A percentile compares a stretch with the other conserved stretches of the same genome.
Evolutionary conservation across 805 yeast genomes (phyloP).

Genomic region (Wickerhamiella qilinensis): DNA sequence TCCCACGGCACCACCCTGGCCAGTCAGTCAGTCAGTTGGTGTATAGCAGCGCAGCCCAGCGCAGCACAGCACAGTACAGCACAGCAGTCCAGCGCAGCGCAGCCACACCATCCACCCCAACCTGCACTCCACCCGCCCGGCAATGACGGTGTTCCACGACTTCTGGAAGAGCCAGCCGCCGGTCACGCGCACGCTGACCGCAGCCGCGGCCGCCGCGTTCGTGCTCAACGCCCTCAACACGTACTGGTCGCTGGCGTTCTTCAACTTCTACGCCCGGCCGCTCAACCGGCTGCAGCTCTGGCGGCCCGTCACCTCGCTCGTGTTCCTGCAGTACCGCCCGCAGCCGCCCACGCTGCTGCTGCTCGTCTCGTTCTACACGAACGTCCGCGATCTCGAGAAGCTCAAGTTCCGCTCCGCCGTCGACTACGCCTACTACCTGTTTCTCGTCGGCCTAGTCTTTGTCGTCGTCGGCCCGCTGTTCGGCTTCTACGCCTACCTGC

Average conservation of each 20-base stretch:
- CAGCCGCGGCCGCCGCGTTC: conserved; percentile 1
- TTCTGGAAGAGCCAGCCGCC: conserved; percentile 10
- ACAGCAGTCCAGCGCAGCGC: too few relatives aligned
- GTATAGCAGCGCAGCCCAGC: too few relatives aligned
- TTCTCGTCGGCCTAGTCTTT: conserved; percentile 11
- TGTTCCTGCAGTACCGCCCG: conserved; percentile 4
- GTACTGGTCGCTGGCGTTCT: too few relatives aligned
- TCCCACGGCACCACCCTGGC: too few relatives aligned
- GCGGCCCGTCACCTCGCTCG: conserved; percentile 9
- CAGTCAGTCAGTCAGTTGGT: too few relatives aligned
- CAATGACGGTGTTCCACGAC: not conserved
- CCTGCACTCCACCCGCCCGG: too few relatives aligned
- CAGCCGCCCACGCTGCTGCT: conserved; percentile 5
- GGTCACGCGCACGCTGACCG: conserved; percentile 8
- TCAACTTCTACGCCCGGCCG: conserved; percentile 8
- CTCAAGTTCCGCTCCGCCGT: conserved; percentile 3
- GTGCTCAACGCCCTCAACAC: conserved; percentile 1
- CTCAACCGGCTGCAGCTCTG: conserved; percentile 8
- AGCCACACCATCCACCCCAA: too few relatives aligned
- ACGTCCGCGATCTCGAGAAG: conserved; percentile 6
- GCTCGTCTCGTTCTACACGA: conserved; percentile 5
- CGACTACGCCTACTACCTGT: conserved; percentile 11
- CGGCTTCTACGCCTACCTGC: conserved; percentile 13
- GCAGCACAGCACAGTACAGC: too few relatives aligned
- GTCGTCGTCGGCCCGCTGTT: conserved; percentile 11